phyloP scores from a whole-genome alignment of 805 yeast species.

The Tetrapisispora nanseiensis region DNA sequence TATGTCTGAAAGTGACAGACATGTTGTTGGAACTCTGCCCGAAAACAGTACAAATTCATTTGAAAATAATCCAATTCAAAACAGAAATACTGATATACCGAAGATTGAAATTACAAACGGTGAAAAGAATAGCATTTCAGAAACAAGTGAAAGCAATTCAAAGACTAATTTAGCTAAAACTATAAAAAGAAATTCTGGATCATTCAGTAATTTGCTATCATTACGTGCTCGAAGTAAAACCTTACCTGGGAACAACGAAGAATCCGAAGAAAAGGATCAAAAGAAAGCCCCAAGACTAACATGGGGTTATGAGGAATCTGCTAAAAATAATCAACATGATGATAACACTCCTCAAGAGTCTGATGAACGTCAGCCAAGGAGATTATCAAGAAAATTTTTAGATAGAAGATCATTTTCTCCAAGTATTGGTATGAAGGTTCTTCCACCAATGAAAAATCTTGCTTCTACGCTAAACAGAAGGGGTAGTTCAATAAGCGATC shows the following conservation, averaged over 20 bases:
- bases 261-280: conserved; percentile 4
- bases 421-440: conserved; percentile 15
- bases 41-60: background rate
- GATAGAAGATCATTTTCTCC: conserved; percentile 26
- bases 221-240: conserved; percentile 19
- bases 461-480: conserved; percentile 12
- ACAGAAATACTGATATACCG: background rate
- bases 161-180: background rate
- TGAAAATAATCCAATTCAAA: background rate
- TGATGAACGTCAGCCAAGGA: conserved; percentile 20
- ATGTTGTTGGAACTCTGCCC: background rate
- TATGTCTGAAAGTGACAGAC: background rate
- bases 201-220: conserved; percentile 1
- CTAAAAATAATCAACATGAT: background rate
- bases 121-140: background rate
- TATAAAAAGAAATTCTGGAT: conserved; percentile 1
- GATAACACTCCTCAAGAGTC: background rate
- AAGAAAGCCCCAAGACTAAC: conserved; percentile 11
- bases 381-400: conserved; percentile 19
- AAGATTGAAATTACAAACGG: background rate
- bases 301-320: conserved; percentile 10
- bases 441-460: conserved; percentile 14
- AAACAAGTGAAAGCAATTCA: background rate
- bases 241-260: conserved; percentile 11
- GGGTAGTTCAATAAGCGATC: conserved; percentile 8